Base-by-base conservation (phyloP, 768 basidiomycete genomes). In the Psilocybe azurescens region DNA sequence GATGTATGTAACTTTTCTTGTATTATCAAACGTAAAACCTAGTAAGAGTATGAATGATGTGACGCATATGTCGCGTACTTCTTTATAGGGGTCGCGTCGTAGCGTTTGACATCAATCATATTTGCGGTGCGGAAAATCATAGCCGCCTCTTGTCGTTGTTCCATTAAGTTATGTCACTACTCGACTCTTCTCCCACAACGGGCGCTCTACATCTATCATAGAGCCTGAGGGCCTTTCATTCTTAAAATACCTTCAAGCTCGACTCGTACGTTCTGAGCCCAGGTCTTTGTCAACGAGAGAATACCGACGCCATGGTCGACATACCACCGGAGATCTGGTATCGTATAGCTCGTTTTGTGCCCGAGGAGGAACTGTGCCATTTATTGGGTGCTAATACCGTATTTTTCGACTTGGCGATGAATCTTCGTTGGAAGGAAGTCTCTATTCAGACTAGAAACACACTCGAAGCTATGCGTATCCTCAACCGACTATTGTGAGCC, bases 271-370 rank as follows among this genome's bases (percentile, higher is more conserved):
- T 39, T 14, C 38, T 39, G 38, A 24, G 24, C 24, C 24, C 24
- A 24, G 24, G 24, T 24, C 24, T 24, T 24, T 24, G 24, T 24
- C 24, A 24, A 24, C 14, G 38, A 39, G 9, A 39, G n/a, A 44
- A 44, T 50, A 52, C 13, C 29, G 50, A 44, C 30, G 36, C 16
- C n/a, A 59, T 59, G 58, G 38, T 53, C 33, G 39, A 53, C 38
- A n/a, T 59, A 30, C 58, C 51, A 8, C 36, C 51, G 44, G 58
- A 59, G 41, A 59, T 59, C 1, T 59, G 58, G 58, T 30, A 41
- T 8, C 38, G 41, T 16, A 46, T 59, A 11, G 39, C 58, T 8
- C 11, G n/a, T n/a, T 59, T 59, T 38, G 41, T 59, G 11, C 51
- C 58, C 36, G 28, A 53, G 8, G 39, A 59, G 5, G 50, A 59